phyloP scores from a whole-genome alignment of 2,329 filamentous ascomycete genomes.

The Botryotinia convoluta region DNA sequence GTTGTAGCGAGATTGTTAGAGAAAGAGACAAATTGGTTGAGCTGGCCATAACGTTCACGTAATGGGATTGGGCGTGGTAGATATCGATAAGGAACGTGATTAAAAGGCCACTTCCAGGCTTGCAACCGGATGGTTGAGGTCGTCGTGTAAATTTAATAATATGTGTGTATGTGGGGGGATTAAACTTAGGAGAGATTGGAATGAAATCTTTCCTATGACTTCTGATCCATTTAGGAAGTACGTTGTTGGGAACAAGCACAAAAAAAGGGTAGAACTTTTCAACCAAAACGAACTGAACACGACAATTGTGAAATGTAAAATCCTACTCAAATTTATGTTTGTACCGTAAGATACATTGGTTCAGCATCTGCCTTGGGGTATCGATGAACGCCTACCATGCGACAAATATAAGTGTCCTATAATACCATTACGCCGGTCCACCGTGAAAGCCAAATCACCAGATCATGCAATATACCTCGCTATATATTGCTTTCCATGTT shows the following conservation, averaged over 20 bases:
- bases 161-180: background rate
- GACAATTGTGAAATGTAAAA: background rate
- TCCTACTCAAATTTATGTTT: background rate
- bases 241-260: background rate
- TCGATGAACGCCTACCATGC: conserved; percentile 14
- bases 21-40: background rate
- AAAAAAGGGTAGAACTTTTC: background rate
- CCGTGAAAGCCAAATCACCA: background rate
- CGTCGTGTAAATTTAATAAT: background rate
- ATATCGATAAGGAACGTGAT: background rate
- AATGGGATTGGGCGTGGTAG: background rate
- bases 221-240: background rate
- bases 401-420: background rate
- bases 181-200: background rate
- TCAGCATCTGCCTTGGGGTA: conserved; percentile 2
- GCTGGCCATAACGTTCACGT: background rate
- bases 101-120: background rate
- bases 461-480: background rate
- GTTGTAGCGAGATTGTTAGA: background rate
- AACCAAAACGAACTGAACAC: background rate
- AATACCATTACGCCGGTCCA: background rate
- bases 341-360: background rate
- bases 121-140: background rate
- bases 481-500: background rate
- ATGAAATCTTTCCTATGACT: background rate